These are phyloP conservation scores for Eucalyptus lansdowneana DNA, from an alignment of 345 rosid species.

Conservation along the genomic window DNA sequence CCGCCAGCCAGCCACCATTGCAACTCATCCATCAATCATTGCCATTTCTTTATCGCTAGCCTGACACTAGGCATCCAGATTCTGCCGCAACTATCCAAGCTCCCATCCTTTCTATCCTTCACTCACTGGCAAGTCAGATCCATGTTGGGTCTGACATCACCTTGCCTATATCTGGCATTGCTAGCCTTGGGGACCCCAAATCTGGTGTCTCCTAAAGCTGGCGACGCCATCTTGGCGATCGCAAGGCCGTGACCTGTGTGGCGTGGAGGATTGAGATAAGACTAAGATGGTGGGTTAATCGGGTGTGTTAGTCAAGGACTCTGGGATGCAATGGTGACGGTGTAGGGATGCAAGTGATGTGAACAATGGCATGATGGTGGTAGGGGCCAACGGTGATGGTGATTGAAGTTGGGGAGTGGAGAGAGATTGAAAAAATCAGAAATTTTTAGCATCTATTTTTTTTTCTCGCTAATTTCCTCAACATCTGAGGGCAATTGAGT, in stretches of 20 bases:
- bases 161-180: too few species aligned
- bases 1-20: too few species aligned
- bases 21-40: too few species aligned
- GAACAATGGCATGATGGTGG: background rate
- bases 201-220: too few species aligned
- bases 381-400: accelerated
- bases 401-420: background rate
- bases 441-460: background rate
- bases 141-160: too few species aligned
- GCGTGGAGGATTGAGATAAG: background rate
- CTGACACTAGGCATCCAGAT: accelerated
- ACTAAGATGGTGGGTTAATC: accelerated
- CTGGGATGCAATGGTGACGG: accelerated
- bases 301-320: background rate
- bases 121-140: too few species aligned
- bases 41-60: too few species aligned
- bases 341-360: background rate
- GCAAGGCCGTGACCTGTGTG: background rate
- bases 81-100: accelerated
- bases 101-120: too few species aligned
- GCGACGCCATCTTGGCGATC: background rate
- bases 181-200: too few species aligned
- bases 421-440: background rate
- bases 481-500: too few species aligned
- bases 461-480: too few species aligned